Evolutionary conservation across 495 filamentous ascomycete species (phyloP), one percentile per base, ranked within the genome.

Genomic region (Ramalina intermedia): DNA sequence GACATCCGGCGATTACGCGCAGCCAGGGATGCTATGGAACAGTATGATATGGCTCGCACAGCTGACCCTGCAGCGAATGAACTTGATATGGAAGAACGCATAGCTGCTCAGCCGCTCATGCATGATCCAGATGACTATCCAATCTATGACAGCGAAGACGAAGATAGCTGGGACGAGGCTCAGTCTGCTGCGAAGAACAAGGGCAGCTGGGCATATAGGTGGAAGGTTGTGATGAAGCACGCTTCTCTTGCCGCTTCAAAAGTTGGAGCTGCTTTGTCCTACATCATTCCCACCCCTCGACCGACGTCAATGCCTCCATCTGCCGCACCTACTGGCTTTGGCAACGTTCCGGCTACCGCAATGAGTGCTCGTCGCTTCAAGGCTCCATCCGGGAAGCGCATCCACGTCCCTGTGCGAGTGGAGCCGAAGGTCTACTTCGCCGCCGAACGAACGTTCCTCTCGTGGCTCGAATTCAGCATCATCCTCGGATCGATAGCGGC

Each of bases 351-450:
- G 60, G 44, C 44, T 20, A 36, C 44, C 3, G 24, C 27, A 5
- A 21, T 47, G n/a, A 21, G 18, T 36, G 61, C 65, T 55, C 73
- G 75, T 66, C 74, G 71, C 48, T 90, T 94, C 71, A 82, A 79
- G 55, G 91, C 91, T 17, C 91, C 91, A 8, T 82, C 81, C 62
- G 80, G 76, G 16, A 58, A 58, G 50, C 44, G 74, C 57, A 98
- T 98, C 56, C 87, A 95, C 54, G 90, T 98, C 20, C 91, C 89
- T 26, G 81, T 96, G 39, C 79, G 91, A 46, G 87, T 98, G 41
- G 91, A 98, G 66, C 91, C 91, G 3, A 98, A 98, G 63, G 91
- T 98, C 52, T 93, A 88, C 65, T 94, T 98, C 55, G 91, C 91
- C 21, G 87, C 87, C 7, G 91, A 98, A 61, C 78, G 91, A 51